Base-by-base conservation (phyloP, 345 rosid species). In the Eucalyptus erythrocorys region DNA sequence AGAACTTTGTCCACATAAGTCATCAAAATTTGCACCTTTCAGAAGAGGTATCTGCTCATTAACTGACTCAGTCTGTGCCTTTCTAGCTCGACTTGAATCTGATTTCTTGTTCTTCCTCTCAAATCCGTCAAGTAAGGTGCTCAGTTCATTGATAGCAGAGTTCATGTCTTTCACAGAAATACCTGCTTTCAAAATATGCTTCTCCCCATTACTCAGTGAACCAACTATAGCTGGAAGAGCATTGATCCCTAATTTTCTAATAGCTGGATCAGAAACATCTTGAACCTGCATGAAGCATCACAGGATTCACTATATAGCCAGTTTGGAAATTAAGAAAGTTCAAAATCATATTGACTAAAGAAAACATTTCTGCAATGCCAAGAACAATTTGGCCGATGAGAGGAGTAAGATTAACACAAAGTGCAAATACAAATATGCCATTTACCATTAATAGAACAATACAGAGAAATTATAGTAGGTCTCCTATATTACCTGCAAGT, bases 181-280 rank as follows among this genome's bases (percentile, higher is more conserved):
- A 64, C 98, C 97, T 6, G 94, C 90, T 93, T 91, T 94, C 59
- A 98, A 84, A 21, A 95, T 88, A 76, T 94, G 95, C 85, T 92
- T 94, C 92, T 96, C 99, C 64, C 98, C 99, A 57, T 96, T 96
- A 7, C 98, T 93, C 48, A 95, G 90, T 97, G 97, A 96, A 64
- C 98, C 99, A 87, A 97, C 96, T 88, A 98, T 88, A 88, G 99
- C 97, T 48, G 99, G 99, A 88, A 96, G 92, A 4, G 95, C 89
- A 61, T 95, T 93, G 37, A 97, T 95, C 27, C 98, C 97, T 87
- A 98, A 88, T 89, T 94, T 92, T 91, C 90, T 92, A 50, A 93
- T 85, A 55, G 86, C 68, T 27, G 95, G 92, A 90, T 95, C 95
- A 87, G 93, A 91, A 86, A 91, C 93, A 92, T 95, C 95, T n/a